Percentiles rank a stretch among this genome's conserved stretches.
phyloP scores from a whole-genome alignment of 495 filamentous ascomycete species.

The Neurospora intermedia region DNA sequence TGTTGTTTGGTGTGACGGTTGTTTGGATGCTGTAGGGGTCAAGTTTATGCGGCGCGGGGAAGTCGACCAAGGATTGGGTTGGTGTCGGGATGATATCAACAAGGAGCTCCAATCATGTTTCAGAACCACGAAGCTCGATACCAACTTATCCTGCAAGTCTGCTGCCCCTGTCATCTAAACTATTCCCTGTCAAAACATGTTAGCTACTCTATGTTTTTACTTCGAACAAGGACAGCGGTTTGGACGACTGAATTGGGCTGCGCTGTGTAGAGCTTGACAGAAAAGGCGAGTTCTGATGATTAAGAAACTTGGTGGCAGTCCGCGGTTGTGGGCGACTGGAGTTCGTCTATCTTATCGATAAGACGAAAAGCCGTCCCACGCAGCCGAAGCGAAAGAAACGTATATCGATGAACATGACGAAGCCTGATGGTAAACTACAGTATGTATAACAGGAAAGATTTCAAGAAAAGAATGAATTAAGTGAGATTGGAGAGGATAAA shows the following conservation, averaged over 20 bases:
- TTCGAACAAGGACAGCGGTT: not conserved
- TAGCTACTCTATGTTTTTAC: not conserved
- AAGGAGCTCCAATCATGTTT: not conserved
- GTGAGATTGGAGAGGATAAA: no score
- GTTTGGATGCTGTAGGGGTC: not conserved
- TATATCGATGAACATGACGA: no score
- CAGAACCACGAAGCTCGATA: not conserved
- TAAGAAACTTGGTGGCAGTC: no score
- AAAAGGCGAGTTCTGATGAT: not conserved
- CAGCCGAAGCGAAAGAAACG: not conserved
- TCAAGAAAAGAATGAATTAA: no score
- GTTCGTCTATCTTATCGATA: not conserved
- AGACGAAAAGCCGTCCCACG: not conserved
- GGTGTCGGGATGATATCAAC: not conserved
- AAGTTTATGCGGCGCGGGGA: not conserved
- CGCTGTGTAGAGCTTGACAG: not conserved
- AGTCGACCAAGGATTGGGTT: not conserved
- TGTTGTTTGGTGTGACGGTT: not conserved
- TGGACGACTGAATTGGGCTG: not conserved
- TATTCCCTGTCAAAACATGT: not conserved
- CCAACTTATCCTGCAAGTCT: not conserved
- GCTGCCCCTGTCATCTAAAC: not conserved
- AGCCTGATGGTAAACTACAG: no score
- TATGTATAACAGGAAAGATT: no score
- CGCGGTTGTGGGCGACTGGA: not conserved